These are phyloP conservation scores for Gamarada debralockiae DNA, from an alignment of 495 filamentous ascomycete species.

Conservation along the genomic window DNA sequence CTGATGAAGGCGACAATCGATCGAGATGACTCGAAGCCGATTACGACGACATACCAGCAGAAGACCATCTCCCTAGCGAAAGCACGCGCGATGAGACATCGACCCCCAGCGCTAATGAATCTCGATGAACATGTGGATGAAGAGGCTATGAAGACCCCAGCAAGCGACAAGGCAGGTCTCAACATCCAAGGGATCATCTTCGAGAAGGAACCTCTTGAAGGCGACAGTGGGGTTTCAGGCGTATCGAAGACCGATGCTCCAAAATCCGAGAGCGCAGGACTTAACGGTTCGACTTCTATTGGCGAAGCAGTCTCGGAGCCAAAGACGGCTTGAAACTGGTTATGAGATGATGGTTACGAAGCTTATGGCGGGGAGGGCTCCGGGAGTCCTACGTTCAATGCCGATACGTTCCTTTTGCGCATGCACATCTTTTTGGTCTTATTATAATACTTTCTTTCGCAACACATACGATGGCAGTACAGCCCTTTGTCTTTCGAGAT, in stretches of 20 bases:
- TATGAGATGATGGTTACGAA: constrained; percentile 1
- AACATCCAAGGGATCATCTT: constrained; percentile 37
- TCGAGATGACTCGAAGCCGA: constrained; percentile 71
- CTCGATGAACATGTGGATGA: constrained; percentile 51
- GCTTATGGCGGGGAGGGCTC: not conserved
- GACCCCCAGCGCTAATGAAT: constrained; percentile 83
- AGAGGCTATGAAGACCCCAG: constrained; percentile 22
- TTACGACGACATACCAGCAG: constrained; percentile 86
- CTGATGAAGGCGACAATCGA: constrained; percentile 99
- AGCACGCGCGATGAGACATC: constrained; percentile 24
- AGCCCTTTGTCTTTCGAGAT: not conserved
- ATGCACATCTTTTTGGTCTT: not conserved
- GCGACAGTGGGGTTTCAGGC: constrained; percentile 46
- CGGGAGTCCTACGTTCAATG: not conserved
- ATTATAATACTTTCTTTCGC: not conserved
- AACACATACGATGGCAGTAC: not conserved
- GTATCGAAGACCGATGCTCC: constrained; percentile 14
- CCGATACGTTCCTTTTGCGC: not conserved
- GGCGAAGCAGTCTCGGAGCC: not conserved
- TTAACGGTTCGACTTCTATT: not conserved
- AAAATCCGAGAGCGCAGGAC: constrained; percentile 12
- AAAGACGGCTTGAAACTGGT: constrained; percentile 1
- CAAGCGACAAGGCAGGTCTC: constrained; percentile 35
- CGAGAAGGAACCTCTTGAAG: constrained; percentile 35
- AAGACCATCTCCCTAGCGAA: constrained; percentile 50